Conservation (phyloP, 331 rosid species). For the Saraca asoca region DNA sequence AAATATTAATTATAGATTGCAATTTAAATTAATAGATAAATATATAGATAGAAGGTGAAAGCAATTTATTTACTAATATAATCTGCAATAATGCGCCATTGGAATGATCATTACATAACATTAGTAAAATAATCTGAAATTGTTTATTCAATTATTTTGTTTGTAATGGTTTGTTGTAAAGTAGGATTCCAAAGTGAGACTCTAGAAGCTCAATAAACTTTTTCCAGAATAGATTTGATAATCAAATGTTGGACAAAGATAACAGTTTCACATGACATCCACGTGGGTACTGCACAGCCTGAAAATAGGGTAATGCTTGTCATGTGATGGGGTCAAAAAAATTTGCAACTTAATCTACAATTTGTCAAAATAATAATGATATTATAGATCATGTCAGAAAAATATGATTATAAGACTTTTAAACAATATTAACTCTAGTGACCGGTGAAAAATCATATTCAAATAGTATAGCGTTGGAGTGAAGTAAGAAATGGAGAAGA, state of each 20-base stretch:
- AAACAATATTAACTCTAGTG: too few species aligned
- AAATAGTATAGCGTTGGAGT: too few species aligned
- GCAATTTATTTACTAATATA: too few species aligned
- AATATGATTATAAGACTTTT: too few species aligned
- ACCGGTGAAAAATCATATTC: too few species aligned
- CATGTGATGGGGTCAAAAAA: conserved; percentile 17
- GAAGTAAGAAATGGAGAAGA: too few species aligned
- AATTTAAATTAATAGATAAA: too few species aligned
- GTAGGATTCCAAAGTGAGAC: conserved; percentile 22
- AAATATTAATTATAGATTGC: too few species aligned
- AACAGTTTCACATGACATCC: conserved; percentile 42
- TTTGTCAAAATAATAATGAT: conserved; percentile 6
- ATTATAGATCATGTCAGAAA: too few species aligned
- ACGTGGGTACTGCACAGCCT: conserved; percentile 33
- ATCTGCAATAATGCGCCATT: too few species aligned
- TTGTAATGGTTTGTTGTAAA: conserved; percentile 31
- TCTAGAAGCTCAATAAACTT: background rate
- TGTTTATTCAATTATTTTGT: conserved; percentile 24
- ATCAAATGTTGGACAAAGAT: conserved; percentile 30
- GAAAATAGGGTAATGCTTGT: background rate
- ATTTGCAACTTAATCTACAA: background rate
- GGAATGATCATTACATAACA: too few species aligned
- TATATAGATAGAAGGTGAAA: too few species aligned
- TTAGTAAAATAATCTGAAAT: background rate
- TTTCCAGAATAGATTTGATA: background rate